Percentiles rank a stretch among this genome's conserved stretches.
Evolutionary conservation across 192 early-diverging fungal species (phyloP).

Genomic region (Dissophora ornata): DNA sequence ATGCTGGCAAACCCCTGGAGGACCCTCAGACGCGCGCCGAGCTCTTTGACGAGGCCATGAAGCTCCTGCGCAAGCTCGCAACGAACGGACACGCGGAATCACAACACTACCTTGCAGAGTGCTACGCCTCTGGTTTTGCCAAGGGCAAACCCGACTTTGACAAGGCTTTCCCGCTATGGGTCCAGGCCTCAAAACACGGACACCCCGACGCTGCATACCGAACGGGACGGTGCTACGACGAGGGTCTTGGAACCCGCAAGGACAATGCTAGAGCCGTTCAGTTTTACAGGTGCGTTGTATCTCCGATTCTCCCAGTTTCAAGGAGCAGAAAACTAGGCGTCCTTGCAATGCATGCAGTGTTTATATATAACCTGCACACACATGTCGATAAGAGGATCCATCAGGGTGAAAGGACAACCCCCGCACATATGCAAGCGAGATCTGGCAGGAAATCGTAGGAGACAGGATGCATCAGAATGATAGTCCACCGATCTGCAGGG

Average conservation of each 20-base stretch:
- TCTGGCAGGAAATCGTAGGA: too few species aligned
- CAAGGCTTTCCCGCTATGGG: conserved; percentile 76
- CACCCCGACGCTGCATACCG: conserved; percentile 75
- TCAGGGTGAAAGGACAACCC: too few species aligned
- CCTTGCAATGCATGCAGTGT: too few species aligned
- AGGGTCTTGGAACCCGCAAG: conserved; percentile 74
- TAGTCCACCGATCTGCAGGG: too few species aligned
- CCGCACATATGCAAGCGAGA: too few species aligned
- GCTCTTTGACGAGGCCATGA: conserved; percentile 76
- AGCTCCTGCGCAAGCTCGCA: conserved; percentile 68
- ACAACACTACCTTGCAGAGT: conserved; percentile 78
- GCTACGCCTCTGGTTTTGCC: conserved; percentile 73
- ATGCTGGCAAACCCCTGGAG: conserved; percentile 65
- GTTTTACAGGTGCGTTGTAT: conserved; percentile 70
- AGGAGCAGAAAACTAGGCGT: too few species aligned
- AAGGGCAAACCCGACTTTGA: conserved; percentile 76
- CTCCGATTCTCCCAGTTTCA: too few species aligned
- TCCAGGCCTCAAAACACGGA: conserved; percentile 75
- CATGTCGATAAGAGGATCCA: too few species aligned
- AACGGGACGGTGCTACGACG: conserved; percentile 75
- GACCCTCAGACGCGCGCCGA: conserved; percentile 60
- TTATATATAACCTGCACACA: too few species aligned
- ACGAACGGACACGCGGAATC: conserved; percentile 72
- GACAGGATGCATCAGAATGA: too few species aligned
- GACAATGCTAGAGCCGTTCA: conserved; percentile 70